Evolutionary conservation across 192 early-diverging fungal genomes (phyloP).

Genomic region (Podila minutissima): DNA sequence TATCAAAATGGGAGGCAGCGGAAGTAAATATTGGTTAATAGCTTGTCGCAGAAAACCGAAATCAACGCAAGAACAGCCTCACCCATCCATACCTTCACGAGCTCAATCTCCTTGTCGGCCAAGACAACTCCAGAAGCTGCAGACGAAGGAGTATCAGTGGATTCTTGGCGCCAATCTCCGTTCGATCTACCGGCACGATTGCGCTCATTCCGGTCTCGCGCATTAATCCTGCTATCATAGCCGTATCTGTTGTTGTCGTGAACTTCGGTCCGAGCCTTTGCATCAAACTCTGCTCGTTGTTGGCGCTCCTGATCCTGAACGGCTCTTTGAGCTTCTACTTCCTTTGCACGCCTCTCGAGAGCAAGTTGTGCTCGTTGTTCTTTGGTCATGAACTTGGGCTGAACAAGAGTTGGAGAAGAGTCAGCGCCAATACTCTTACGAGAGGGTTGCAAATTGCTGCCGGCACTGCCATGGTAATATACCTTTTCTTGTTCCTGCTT

Average conservation of each 20-base stretch:
- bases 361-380: constrained; percentile 90
- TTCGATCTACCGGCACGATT: background rate
- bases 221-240: constrained; percentile 37
- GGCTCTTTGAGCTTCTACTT: constrained; percentile 78
- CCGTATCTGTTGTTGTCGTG: constrained; percentile 48
- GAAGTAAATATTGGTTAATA: too few species aligned
- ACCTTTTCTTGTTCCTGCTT: constrained; percentile 71
- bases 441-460: too few species aligned
- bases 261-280: constrained; percentile 58
- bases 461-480: background rate
- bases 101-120: constrained; percentile 40
- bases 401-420: constrained; percentile 1
- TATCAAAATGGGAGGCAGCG: constrained; percentile 18
- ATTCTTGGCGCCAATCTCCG: constrained; percentile 18
- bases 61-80: background rate
- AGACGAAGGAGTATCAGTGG: background rate
- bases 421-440: background rate
- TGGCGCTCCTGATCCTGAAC: constrained; percentile 73
- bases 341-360: constrained; percentile 80
- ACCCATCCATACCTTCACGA: constrained; percentile 23
- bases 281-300: constrained; percentile 62
- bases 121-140: constrained; percentile 24
- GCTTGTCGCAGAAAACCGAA: background rate
- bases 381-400: constrained; percentile 91
- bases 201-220: constrained; percentile 18